phyloP scores from a whole-genome alignment of 345 rosid species.

The Linum trigynum region DNA sequence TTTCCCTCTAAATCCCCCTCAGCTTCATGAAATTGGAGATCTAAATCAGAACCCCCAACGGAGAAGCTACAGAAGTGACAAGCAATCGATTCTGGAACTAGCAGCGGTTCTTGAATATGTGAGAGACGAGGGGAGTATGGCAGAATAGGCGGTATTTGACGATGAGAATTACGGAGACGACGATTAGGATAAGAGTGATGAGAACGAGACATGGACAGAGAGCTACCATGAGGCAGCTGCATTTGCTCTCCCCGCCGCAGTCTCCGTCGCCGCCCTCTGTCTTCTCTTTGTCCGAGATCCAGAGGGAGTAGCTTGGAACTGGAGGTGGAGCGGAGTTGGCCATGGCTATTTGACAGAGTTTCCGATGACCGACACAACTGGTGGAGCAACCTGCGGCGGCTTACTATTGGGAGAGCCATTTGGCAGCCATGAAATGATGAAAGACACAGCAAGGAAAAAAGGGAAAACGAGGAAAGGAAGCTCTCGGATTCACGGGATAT shows the following conservation, averaged over 20 bases:
- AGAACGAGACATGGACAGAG: conserved; percentile 53
- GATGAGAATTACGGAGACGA: conserved; percentile 37
- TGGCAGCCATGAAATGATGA: conserved; percentile 27
- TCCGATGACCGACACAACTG: conserved; percentile 3
- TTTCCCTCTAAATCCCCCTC: conserved; percentile 10
- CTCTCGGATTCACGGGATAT: background rate
- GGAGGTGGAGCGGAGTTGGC: conserved; percentile 27
- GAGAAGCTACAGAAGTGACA: conserved; percentile 29
- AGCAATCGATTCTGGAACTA: conserved; percentile 12
- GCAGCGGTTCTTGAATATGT: conserved; percentile 47
- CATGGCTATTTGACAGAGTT: conserved; percentile 20
- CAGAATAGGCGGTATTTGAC: conserved; percentile 55
- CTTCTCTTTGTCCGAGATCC: conserved; percentile 21
- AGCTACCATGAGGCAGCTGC: conserved; percentile 29
- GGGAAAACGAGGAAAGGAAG: too few species aligned
- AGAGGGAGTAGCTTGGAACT: conserved; percentile 23
- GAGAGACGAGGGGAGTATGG: conserved; percentile 55
- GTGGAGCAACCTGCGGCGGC: conserved; percentile 7
- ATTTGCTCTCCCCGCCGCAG: conserved; percentile 29
- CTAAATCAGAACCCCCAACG: conserved; percentile 21
- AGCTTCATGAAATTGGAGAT: conserved; percentile 2
- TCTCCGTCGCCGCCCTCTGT: conserved; percentile 20
- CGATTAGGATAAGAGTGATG: conserved; percentile 38
- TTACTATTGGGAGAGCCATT: conserved; percentile 27
- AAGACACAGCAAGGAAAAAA: background rate